phyloP scores from a whole-genome alignment of 306 rosid genomes.

The Begonia peltatifolia region DNA sequence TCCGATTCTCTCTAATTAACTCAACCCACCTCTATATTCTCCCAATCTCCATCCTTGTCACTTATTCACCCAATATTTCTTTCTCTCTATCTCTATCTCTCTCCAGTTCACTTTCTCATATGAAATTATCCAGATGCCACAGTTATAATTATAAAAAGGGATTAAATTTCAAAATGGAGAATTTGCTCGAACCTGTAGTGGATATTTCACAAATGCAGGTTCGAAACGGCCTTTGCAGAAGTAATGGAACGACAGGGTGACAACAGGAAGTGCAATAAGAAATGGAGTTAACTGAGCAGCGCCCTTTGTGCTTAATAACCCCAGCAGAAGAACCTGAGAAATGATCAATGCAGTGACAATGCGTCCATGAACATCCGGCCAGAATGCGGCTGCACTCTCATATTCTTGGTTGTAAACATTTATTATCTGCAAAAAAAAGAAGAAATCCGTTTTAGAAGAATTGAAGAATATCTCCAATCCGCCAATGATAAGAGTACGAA shows the following conservation, averaged over 20 bases:
- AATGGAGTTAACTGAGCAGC: slow-evolving; percentile 73
- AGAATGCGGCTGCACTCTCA: slow-evolving; percentile 90
- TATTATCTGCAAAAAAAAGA: slow-evolving; percentile 51
- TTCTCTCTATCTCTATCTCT: no score
- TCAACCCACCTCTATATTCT: no score
- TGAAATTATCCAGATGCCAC: background rate
- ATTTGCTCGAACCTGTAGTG: slow-evolving; percentile 34
- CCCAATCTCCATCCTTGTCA: no score
- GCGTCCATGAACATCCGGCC: slow-evolving; percentile 96
- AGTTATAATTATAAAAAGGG: background rate
- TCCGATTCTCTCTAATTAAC: no score
- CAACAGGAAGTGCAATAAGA: slow-evolving; percentile 63
- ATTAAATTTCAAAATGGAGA: background rate
- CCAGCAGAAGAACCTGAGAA: slow-evolving; percentile 66
- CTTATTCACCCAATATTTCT: no score
- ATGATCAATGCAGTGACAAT: slow-evolving; percentile 52
- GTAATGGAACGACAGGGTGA: slow-evolving; percentile 57
- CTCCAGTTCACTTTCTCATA: background rate
- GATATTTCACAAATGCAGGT: slow-evolving; percentile 60
- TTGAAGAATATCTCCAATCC: no score
- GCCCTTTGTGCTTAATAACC: slow-evolving; percentile 52
- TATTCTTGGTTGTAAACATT: slow-evolving; percentile 89
- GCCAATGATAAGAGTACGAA: no score
- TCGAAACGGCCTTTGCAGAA: slow-evolving; percentile 92
- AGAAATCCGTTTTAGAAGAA: no score